Evolutionary conservation across 2,329 filamentous ascomycete genomes (phyloP).

Genomic region (Fusarium sp.): DNA sequence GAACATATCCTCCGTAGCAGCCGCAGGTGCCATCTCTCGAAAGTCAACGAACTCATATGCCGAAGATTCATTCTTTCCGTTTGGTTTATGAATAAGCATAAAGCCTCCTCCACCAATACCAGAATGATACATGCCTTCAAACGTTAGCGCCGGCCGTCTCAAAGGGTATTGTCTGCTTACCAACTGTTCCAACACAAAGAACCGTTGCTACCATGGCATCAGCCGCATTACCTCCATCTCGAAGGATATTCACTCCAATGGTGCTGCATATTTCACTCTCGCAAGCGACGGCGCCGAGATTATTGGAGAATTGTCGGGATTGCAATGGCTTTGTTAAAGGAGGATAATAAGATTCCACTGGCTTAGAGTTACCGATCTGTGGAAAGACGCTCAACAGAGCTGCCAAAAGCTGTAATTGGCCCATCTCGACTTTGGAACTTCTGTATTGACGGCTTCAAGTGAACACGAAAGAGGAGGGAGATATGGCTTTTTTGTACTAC

Average conservation of each 20-base stretch:
- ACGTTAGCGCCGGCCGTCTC: rapidly evolving
- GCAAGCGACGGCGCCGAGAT: slow-evolving; percentile 69
- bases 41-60: slow-evolving; percentile 85
- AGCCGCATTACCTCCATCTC: slow-evolving; percentile 72
- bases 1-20: slow-evolving; percentile 85
- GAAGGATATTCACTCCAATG: slow-evolving; percentile 67
- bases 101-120: slow-evolving; percentile 86
- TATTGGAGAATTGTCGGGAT: slow-evolving; percentile 25
- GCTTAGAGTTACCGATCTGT: slow-evolving; percentile 1
- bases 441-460: neutral
- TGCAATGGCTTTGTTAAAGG: slow-evolving; percentile 13
- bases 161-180: neutral
- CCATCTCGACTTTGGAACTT: neutral
- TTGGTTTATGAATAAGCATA: slow-evolving; percentile 72
- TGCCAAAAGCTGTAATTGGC: neutral
- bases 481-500: slow-evolving; percentile 1
- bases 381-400: slow-evolving; percentile 26
- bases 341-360: slow-evolving; percentile 19
- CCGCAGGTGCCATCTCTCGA: slow-evolving; percentile 83
- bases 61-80: slow-evolving; percentile 57
- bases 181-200: slow-evolving; percentile 71
- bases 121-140: slow-evolving; percentile 68
- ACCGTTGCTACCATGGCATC: slow-evolving; percentile 73
- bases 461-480: neutral
- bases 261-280: slow-evolving; percentile 69